Base-by-base conservation (phyloP, 176 grass and related monocot species). In the Bothriochloa decipiens region DNA sequence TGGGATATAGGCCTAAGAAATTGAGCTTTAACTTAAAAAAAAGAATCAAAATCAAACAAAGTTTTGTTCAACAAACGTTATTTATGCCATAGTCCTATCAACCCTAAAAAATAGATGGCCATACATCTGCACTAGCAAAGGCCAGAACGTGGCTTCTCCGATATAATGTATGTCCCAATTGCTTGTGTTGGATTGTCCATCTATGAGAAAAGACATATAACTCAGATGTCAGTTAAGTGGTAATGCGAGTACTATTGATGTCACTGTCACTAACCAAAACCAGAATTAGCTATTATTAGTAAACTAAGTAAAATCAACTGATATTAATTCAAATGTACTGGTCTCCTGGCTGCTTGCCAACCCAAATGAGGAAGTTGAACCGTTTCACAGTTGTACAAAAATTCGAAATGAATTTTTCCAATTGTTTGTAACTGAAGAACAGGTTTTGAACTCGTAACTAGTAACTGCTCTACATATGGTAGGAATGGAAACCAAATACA, bases 71-170 rank as follows among this genome's bases (percentile, higher is more conserved):
- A 4, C 12, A 39, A 69, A 65, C 65, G 63, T 20, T 89, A 18
- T 55, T 75, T 50, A 23, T 36, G 58, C 5, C 27, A 47, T 29
- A 78, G 39, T 72, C 25, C 70, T 73, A 82, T 20, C 22, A 81
- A 89, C 76, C 61, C 33, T 29, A 55, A 43, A 67, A 60, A 60
- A 86, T 76, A 58, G 81, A 79, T 43, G 60, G 68, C 64, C 88
- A 43, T 90, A 95, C 93, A 88, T 92, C 88, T 90, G 86, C 79
- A 82, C 84, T 92, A 74, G 85, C 93, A 86, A 88, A 86, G 81
- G 76, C 86, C 60, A 95, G 65, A 50, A 60, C 81, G 62, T 78
- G 80, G 75, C 79, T 92, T 83, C 83, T 90, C 75, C 61, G 75
- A 55, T 86, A 60, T 32, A 84, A 53, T 49, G 50, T 82, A 82